phyloP scores from a whole-genome alignment of 345 rosid genomes.

The Laguncularia racemosa region DNA sequence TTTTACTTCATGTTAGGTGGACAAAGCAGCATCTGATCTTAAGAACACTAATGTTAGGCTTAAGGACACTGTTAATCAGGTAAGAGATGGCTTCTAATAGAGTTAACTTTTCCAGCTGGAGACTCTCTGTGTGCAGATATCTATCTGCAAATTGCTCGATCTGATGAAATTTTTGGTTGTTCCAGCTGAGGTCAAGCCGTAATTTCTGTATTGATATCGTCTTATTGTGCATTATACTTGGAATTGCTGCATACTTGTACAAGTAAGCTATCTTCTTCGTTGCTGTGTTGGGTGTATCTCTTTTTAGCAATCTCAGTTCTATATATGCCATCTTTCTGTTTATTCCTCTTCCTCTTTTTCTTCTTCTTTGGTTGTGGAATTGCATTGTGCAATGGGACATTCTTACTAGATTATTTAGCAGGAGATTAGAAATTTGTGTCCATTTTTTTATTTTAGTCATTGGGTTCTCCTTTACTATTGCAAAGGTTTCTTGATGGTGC shows the following conservation, averaged over 20 bases:
- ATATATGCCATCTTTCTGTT: not conserved
- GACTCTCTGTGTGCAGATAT: slow-evolving; percentile 7
- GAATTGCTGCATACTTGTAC: slow-evolving; percentile 98
- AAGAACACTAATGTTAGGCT: slow-evolving; percentile 97
- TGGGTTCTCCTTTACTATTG: no score
- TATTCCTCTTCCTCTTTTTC: not conserved
- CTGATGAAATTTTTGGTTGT: slow-evolving; percentile 18
- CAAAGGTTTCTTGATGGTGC: no score
- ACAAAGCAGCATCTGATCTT: slow-evolving; percentile 86
- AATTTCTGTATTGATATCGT: slow-evolving; percentile 96
- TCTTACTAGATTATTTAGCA: no score
- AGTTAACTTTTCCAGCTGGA: slow-evolving; percentile 8
- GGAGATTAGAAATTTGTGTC: no score
- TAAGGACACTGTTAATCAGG: slow-evolving; percentile 93
- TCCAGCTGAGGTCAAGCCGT: slow-evolving; percentile 95
- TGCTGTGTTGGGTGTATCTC: not conserved
- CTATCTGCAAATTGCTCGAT: slow-evolving; percentile 11
- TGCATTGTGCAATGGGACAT: no score
- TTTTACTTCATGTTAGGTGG: slow-evolving; percentile 45
- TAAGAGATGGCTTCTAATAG: slow-evolving; percentile 17
- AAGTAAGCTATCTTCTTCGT: slow-evolving; percentile 51
- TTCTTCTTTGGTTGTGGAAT: no score
- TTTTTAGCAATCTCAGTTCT: not conserved
- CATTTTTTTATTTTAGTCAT: no score
- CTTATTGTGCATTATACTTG: slow-evolving; percentile 75